Evolutionary conservation across 139 green algal species (phyloP), one percentile per base, ranked within the genome.

Genomic region (Chlamydomonas incerta): DNA sequence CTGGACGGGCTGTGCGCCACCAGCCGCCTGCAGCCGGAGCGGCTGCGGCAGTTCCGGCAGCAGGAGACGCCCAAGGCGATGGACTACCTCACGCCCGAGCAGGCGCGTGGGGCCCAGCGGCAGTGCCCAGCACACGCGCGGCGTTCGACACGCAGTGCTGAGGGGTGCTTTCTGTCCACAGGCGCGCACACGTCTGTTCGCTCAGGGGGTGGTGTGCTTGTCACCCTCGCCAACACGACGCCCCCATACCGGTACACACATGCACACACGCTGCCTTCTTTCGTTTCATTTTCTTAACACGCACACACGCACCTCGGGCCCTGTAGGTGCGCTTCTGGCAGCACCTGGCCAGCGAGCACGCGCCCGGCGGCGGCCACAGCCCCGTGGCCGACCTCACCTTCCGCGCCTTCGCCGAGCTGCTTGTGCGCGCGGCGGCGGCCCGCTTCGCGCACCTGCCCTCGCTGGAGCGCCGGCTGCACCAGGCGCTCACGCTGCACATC

Each of bases 401-500:
- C 87, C 85, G 76, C 0, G 68, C 91, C 35, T 94, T 95, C n/a
- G 91, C 86, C 62, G 91, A 95, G 87, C 57, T 84, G 0, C 63
- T 94, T 24, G 91, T 94, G 69, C 87, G 93, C 8, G n/a, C 92
- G 24, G 87, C 91, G 21, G 75, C 90, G 5, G 26, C 82, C 37
- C 87, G 90, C 35, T 85, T 74, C 81, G 81, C 72, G 23, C 80
- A 88, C 41, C 70, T 94, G 70, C 87, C 88, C 6, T 79, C 46
- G 23, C 72, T 94, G 58, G 91, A 94, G 70, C 83, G 83, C 46
- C 88, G 92, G 33, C 24, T 95, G 68, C 90, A 94, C 57, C 82
- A 88, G 31, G 31, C 92, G n/a, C 84, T 95, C 41, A 87, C 88
- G 1, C 67, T 69, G 33, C 87, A 94, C 87, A 83, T 94, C 35